Evolutionary conservation across 1,284 basidiomycete species (phyloP), one percentile per base, ranked within the genome.

Genomic region (Ustilago lituana): DNA sequence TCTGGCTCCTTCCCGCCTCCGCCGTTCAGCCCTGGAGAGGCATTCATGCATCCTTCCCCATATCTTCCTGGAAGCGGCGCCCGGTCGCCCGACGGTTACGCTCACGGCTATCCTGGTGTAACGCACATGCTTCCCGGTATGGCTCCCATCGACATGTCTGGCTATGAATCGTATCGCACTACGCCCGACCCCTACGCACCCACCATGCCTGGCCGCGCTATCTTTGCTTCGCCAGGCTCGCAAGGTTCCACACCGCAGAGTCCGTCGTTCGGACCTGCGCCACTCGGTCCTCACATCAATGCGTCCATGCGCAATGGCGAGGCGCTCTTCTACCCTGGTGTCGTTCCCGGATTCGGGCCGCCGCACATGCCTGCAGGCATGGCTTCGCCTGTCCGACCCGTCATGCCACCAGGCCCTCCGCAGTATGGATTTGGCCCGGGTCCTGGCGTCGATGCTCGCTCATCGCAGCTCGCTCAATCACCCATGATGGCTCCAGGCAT

Each of bases 131-230:
- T 58, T 9, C 67, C 67, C 3, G 56, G 54, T 32, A 65, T 65
- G 58, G 37, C 54, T 14, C 59, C 56, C 7, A 58, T 72, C 43
- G 72, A 74, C 56, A 64, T 68, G 60, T 64, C 67, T 19, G 72
- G 61, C 36, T 74, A 71, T 58, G 72, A 74, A 36, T 64, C 68
- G 23, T 74, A 71, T 33, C 63, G 72, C 20, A 71, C 73, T 8
- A 72, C 73, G n/a, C 73, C 73, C 9, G 73, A 75, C 32, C 73
- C 73, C 0, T 75, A 75, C 29, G 73, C 69, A 9, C 68, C 68
- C 15, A 61, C 68, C 31, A 62, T 66, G 55, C 63, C 68, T 23
- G 63, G 68, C 6, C 54, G 68, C 1, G 53, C 69, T 36, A 69
- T 74, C 39, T 73, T 65, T 54, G 65, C 58, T 15, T 55, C 66